phyloP scores from a whole-genome alignment of 2,329 filamentous ascomycete genomes.

The Hymenoscyphus albidus region DNA sequence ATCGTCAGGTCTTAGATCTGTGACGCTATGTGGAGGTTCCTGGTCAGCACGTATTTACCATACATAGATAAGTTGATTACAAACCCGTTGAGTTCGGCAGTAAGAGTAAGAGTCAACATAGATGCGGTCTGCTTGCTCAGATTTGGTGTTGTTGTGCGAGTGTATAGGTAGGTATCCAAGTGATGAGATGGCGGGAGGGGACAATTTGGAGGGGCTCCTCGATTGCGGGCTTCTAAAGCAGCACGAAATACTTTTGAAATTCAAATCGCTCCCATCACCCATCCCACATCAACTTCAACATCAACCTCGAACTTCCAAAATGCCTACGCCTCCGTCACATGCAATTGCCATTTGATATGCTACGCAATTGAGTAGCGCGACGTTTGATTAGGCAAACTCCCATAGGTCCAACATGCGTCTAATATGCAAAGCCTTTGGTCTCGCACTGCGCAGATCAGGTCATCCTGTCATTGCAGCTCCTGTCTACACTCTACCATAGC shows the following conservation, averaged over 20 bases:
- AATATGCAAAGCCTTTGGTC: slow-evolving; percentile 68
- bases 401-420: slow-evolving; percentile 26
- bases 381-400: slow-evolving; percentile 2
- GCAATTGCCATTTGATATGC: background rate
- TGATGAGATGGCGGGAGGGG: no score
- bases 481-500: slow-evolving; percentile 50
- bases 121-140: background rate
- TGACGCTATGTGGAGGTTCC: slow-evolving; percentile 59
- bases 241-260: slow-evolving; percentile 1
- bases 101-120: slow-evolving; percentile 64
- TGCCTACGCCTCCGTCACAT: background rate
- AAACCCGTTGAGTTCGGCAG: slow-evolving; percentile 67
- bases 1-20: slow-evolving; percentile 81
- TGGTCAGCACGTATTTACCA: background rate
- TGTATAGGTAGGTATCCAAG: no score
- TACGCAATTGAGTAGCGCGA: background rate
- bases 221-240: slow-evolving; percentile 4
- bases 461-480: slow-evolving; percentile 58
- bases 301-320: background rate
- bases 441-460: slow-evolving; percentile 58
- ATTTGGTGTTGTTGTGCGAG: background rate
- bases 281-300: background rate
- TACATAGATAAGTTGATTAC: slow-evolving; percentile 18
- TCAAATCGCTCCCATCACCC: background rate
- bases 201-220: background rate